A percentile compares a stretch with the other conserved stretches of the same genome.
phyloP scores from a whole-genome alignment of 73 alveolate species.

The Uronychia setigera region DNA sequence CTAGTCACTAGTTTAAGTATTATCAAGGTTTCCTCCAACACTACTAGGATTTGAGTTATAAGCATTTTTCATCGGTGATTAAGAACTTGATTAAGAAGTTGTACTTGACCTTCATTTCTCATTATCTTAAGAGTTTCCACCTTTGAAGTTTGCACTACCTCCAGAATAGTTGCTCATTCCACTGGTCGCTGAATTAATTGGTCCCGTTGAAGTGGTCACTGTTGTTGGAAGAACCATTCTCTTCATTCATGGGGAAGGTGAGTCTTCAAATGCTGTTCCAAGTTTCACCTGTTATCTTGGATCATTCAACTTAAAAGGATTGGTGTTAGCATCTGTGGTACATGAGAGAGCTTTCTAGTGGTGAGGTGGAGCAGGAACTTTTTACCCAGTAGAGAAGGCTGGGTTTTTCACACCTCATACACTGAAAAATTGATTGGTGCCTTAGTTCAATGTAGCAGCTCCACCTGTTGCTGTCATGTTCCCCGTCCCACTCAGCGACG shows the following conservation, averaged over 20 bases:
- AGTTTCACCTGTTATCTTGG: not conserved
- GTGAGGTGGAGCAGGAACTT: not conserved
- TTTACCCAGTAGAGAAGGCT: not conserved
- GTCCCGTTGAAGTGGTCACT: not conserved
- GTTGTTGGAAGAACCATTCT: not conserved
- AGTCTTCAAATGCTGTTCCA: not conserved
- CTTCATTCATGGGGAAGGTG: not conserved
- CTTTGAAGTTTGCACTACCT: too few species aligned
- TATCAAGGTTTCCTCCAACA: too few species aligned
- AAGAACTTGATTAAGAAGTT: not conserved
- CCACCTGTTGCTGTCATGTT: not conserved
- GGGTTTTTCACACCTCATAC: not conserved
- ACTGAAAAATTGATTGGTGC: not conserved
- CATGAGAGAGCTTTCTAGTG: not conserved
- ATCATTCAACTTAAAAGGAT: not conserved
- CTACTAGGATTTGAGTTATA: not conserved
- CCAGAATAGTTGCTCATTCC: not conserved
- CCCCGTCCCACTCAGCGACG: too few species aligned
- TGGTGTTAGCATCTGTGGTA: not conserved
- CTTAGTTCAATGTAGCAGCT: not conserved
- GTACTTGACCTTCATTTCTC: not conserved
- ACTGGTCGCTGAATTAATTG: not conserved
- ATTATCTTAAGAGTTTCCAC: too few species aligned
- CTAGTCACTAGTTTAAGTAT: not conserved
- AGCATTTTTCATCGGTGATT: not conserved